Percentiles rank a stretch among this genome's conserved stretches.
Conservation (phyloP, 106 monocot species). For the Hemerocallis citrina region DNA sequence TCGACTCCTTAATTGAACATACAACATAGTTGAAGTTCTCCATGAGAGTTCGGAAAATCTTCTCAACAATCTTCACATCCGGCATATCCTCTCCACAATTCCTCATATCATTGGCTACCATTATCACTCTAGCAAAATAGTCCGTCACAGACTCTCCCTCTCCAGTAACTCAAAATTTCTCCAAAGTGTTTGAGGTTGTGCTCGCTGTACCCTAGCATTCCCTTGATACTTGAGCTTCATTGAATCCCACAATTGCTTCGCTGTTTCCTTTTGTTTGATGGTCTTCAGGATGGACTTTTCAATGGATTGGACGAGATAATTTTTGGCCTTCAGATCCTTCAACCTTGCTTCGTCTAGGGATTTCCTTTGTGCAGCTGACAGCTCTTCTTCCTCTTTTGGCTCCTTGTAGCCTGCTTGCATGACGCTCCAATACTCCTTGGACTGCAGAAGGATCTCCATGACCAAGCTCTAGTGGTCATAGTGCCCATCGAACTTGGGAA, state of each 20-base stretch:
- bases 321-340: background rate
- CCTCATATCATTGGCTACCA: background rate
- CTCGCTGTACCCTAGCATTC: background rate
- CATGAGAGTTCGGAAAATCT: background rate
- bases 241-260: background rate
- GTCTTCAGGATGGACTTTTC: background rate
- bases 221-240: slow-evolving; percentile 5
- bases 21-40: background rate
- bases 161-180: background rate
- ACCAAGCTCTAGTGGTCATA: background rate
- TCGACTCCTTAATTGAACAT: background rate
- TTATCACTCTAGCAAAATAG: no score
- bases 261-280: background rate
- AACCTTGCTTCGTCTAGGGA: background rate
- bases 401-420: background rate
- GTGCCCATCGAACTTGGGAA: background rate
- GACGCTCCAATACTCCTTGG: background rate
- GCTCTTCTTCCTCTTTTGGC: background rate
- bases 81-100: background rate
- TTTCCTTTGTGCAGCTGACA: background rate
- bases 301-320: background rate
- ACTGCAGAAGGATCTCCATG: background rate
- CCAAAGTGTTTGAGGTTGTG: background rate
- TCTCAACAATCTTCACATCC: background rate
- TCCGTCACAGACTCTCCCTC: no score